These are phyloP conservation scores for Aureobasidium sp. DNA, from an alignment of 2,329 filamentous ascomycete genomes.

Conservation along the genomic window DNA sequence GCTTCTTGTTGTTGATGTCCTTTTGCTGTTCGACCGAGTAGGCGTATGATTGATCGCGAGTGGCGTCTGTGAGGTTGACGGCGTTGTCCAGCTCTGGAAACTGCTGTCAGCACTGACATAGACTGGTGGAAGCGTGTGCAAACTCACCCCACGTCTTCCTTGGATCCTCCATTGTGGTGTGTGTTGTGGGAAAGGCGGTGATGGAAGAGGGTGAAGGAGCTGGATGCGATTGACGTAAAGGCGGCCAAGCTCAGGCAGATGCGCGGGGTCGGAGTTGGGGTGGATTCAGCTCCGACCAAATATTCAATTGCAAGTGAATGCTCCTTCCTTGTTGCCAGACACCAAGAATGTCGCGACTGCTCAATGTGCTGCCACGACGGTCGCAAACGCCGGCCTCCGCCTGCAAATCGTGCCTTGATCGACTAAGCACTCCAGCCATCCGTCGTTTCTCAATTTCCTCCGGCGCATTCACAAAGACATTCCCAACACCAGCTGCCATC, in stretches of 20 bases:
- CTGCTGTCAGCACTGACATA: neutral
- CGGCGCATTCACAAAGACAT: neutral
- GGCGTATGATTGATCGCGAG: slow-evolving; percentile 83
- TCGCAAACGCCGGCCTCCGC: neutral
- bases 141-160: slow-evolving; percentile 15
- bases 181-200: neutral
- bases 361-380: neutral
- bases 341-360: neutral
- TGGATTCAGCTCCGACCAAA: neutral
- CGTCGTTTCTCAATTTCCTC: neutral
- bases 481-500: neutral
- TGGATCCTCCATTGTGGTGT: slow-evolving; percentile 12
- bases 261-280: neutral
- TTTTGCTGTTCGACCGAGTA: slow-evolving; percentile 66
- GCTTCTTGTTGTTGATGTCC: slow-evolving; percentile 52
- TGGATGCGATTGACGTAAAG: neutral
- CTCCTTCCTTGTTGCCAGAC: neutral
- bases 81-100: slow-evolving; percentile 76
- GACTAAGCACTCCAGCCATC: neutral
- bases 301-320: neutral
- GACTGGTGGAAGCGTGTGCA: no score
- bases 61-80: slow-evolving; percentile 68
- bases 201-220: neutral
- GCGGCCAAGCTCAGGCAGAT: neutral
- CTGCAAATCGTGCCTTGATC: neutral